phyloP scores from a whole-genome alignment of 805 yeast genomes.

The Starmerella kuoi region DNA sequence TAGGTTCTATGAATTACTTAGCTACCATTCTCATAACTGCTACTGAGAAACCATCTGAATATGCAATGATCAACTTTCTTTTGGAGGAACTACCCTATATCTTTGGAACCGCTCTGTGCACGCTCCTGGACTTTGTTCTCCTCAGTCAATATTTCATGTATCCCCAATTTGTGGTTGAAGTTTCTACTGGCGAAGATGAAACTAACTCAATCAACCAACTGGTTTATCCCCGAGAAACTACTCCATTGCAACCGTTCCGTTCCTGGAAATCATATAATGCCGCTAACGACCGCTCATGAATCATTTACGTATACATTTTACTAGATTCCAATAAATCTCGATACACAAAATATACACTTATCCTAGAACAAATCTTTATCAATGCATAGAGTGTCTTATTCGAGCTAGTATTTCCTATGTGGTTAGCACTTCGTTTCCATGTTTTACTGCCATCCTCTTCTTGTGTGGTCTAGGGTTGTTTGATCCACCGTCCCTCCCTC shows the following conservation, averaged over 20 bases:
- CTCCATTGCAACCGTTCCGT: slow-evolving; percentile 4
- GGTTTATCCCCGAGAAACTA: neutral
- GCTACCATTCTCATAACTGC: slow-evolving; percentile 25
- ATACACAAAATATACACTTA: too few relatives aligned
- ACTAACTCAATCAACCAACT: too few relatives aligned
- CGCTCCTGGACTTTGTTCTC: slow-evolving; percentile 23
- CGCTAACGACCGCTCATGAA: too few relatives aligned
- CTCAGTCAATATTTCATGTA: slow-evolving; percentile 23
- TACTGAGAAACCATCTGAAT: slow-evolving; percentile 3
- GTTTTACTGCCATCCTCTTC: too few relatives aligned
- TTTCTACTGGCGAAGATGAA: neutral
- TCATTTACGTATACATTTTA: too few relatives aligned
- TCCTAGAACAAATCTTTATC: too few relatives aligned
- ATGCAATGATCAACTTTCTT: slow-evolving; percentile 21
- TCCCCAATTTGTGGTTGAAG: slow-evolving; percentile 17
- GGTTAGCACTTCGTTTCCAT: too few relatives aligned
- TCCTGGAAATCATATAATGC: slow-evolving; percentile 6
- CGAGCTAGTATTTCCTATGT: too few relatives aligned
- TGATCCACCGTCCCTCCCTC: too few relatives aligned
- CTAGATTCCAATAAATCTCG: too few relatives aligned
- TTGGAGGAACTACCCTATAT: slow-evolving; percentile 26
- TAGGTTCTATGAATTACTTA: slow-evolving; percentile 24
- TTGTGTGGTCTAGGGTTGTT: too few relatives aligned
- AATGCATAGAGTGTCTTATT: too few relatives aligned
- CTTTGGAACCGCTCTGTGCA: slow-evolving; percentile 22